These are phyloP conservation scores for Ettlia oleoabundans DNA, from an alignment of 139 green algal genomes.

Conservation along the genomic window DNA sequence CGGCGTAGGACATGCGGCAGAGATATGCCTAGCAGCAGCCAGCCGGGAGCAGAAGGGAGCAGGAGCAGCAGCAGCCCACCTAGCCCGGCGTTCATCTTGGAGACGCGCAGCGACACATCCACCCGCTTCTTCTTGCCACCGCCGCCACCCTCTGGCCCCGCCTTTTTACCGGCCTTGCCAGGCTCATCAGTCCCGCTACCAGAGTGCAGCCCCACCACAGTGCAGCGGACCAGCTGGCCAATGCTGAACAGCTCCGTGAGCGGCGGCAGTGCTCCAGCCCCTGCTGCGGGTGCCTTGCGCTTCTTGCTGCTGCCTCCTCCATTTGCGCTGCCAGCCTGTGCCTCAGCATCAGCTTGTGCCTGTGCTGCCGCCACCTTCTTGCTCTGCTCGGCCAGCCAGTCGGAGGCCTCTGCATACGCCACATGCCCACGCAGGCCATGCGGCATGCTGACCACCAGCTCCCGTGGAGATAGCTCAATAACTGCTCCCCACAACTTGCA, in stretches of 20 bases:
- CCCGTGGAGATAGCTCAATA: constrained; percentile 66
- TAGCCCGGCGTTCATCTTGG: constrained; percentile 50
- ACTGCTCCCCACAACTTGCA: constrained; percentile 80
- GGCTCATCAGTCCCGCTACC: neutral
- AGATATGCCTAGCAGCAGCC: neutral
- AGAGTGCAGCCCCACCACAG: constrained; percentile 46
- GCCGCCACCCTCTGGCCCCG: neutral
- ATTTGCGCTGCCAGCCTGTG: neutral
- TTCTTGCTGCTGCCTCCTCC: neutral
- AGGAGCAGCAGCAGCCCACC: neutral
- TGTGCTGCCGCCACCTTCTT: constrained; percentile 36
- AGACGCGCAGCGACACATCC: constrained; percentile 57
- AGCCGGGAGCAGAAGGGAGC: neutral
- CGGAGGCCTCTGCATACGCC: constrained; percentile 64
- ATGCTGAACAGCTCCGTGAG: constrained; percentile 64
- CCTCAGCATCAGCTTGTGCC: neutral
- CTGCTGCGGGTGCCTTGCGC: neutral
- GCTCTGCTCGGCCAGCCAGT: constrained; percentile 58
- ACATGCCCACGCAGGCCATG: constrained; percentile 85
- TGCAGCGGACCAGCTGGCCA: constrained; percentile 83
- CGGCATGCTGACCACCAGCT: constrained; percentile 81
- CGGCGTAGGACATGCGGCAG: neutral
- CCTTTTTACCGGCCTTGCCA: neutral
- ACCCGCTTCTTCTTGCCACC: constrained; percentile 62
- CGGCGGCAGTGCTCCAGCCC: neutral